Conservation (phyloP, 352 stramenopile genomes). For the Discostella stelligera region DNA sequence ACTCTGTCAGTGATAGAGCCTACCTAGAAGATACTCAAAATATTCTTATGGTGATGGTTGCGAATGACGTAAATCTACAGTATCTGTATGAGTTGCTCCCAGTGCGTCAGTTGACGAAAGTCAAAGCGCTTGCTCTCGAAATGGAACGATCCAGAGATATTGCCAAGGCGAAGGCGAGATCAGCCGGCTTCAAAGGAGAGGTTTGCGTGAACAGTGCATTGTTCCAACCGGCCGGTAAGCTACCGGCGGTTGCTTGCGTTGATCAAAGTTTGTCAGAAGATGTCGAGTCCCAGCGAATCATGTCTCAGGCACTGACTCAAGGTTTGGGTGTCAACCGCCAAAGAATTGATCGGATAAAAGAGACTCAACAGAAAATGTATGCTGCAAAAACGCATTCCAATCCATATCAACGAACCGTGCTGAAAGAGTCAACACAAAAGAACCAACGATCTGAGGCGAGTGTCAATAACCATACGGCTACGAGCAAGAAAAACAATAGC, state of each 20-base stretch:
- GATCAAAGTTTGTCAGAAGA: constrained; percentile 26
- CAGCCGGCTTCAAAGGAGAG: constrained; percentile 42
- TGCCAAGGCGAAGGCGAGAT: constrained; percentile 40
- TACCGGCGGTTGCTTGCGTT: background rate
- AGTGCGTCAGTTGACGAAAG: constrained; percentile 29
- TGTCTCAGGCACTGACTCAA: constrained; percentile 33
- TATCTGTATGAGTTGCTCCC: constrained; percentile 49
- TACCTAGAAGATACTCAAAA: constrained; percentile 28
- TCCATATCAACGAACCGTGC: constrained; percentile 23
- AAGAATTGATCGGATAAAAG: constrained; percentile 25
- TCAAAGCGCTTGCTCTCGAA: constrained; percentile 51
- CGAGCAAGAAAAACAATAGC: background rate
- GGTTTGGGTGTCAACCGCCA: constrained; percentile 22
- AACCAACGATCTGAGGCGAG: constrained; percentile 19
- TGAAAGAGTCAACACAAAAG: constrained; percentile 29
- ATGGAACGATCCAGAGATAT: constrained; percentile 42
- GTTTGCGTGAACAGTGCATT: constrained; percentile 41
- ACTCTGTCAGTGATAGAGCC: constrained; percentile 27
- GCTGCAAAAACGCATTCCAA: constrained; percentile 9
- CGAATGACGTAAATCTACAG: constrained; percentile 20
- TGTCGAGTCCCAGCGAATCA: constrained; percentile 29
- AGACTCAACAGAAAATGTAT: constrained; percentile 19
- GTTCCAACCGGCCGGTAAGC: constrained; percentile 38
- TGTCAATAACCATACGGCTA: constrained; percentile 1
- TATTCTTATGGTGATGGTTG: constrained; percentile 28